Percentiles rank a stretch among this genome's conserved stretches.
Evolutionary conservation across 495 filamentous ascomycete species (phyloP).

Genomic region (Penicillium cosmopolitanum): DNA sequence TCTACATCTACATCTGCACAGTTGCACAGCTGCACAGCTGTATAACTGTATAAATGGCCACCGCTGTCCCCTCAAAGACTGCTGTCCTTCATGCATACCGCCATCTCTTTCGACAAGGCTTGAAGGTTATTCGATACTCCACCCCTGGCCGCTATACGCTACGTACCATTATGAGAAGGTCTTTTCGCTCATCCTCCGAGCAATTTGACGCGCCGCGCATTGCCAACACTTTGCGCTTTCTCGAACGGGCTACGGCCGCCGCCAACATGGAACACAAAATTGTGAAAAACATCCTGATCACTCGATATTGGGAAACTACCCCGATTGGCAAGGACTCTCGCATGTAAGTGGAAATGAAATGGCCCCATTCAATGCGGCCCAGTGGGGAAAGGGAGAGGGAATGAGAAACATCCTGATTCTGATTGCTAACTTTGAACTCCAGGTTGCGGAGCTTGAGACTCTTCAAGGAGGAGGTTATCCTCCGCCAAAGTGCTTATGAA

Average conservation of each 20-base stretch:
- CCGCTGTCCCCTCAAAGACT: too few relatives aligned
- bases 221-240: slow-evolving; percentile 75
- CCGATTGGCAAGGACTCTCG: slow-evolving; percentile 38
- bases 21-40: too few relatives aligned
- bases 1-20: too few relatives aligned
- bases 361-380: slow-evolving; percentile 5
- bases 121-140: slow-evolving; percentile 81
- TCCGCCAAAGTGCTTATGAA: slow-evolving; percentile 45
- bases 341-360: slow-evolving; percentile 33
- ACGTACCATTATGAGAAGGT: slow-evolving; percentile 63
- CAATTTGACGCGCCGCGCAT: slow-evolving; percentile 65
- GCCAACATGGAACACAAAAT: slow-evolving; percentile 80
- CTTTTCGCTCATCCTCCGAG: slow-evolving; percentile 63
- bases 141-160: slow-evolving; percentile 72
- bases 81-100: slow-evolving; percentile 67
- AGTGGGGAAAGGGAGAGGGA: neutral
- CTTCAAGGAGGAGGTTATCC: slow-evolving; percentile 27
- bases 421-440: slow-evolving; percentile 7
- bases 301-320: slow-evolving; percentile 60
- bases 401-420: neutral
- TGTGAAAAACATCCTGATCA: slow-evolving; percentile 70
- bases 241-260: slow-evolving; percentile 66
- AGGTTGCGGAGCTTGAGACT: slow-evolving; percentile 40
- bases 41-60: too few relatives aligned
- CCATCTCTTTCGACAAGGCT: slow-evolving; percentile 68